These are phyloP conservation scores for Podaxis sp. DNA, from an alignment of 768 basidiomycete species.

Conservation along the genomic window DNA sequence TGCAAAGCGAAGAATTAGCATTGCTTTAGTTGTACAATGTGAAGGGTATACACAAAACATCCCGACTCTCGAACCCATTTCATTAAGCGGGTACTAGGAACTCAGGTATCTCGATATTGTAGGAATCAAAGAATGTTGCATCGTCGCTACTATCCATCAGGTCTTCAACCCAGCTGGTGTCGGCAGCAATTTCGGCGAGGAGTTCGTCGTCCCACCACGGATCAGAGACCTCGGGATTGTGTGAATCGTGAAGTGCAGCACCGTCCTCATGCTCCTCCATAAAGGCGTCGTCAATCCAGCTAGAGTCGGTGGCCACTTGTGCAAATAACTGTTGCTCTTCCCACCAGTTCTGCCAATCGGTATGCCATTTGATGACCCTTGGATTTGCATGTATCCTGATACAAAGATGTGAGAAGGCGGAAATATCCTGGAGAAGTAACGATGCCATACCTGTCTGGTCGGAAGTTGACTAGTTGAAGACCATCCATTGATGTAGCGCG, in stretches of 20 bases:
- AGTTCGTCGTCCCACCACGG: not conserved
- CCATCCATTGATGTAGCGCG: constrained; percentile 64
- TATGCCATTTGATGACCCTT: constrained; percentile 17
- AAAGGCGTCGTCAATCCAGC: not conserved
- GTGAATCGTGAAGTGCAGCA: not conserved
- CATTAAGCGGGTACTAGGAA: not conserved
- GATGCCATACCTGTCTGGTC: constrained; percentile 48
- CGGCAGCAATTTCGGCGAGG: not conserved
- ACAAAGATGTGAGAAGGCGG: not conserved
- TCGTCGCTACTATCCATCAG: not conserved
- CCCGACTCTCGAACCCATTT: not conserved
- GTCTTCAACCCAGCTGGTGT: constrained; percentile 2
- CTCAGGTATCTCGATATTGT: not conserved
- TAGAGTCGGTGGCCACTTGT: not conserved
- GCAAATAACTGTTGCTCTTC: not conserved
- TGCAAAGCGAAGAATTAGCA: too few relatives aligned
- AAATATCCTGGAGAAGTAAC: not conserved
- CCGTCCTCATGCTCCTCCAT: not conserved
- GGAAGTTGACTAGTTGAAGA: constrained; percentile 63
- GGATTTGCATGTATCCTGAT: constrained; percentile 14
- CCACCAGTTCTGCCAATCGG: constrained; percentile 4
- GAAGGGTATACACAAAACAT: too few relatives aligned
- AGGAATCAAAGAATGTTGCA: not conserved
- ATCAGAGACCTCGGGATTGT: not conserved
- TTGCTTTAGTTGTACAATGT: too few relatives aligned